These are phyloP conservation scores for Penicillium pancosmium DNA, from an alignment of 495 filamentous ascomycete genomes.

Conservation along the genomic window DNA sequence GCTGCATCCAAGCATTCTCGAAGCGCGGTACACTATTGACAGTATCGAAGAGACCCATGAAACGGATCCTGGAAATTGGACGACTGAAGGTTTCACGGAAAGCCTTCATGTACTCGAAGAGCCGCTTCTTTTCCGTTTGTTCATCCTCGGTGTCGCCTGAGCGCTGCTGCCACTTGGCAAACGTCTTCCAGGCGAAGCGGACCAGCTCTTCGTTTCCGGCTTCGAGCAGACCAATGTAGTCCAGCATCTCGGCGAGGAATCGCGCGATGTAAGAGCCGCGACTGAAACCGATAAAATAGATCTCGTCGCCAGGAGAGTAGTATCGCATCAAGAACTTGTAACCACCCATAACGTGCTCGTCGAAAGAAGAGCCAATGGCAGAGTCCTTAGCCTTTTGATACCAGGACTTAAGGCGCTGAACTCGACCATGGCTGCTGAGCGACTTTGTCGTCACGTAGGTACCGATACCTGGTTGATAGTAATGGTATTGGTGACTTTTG, in stretches of 20 bases:
- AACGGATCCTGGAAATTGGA: constrained; percentile 68
- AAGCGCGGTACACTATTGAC: constrained; percentile 85
- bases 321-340: constrained; percentile 91
- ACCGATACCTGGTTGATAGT: constrained; percentile 71
- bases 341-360: constrained; percentile 79
- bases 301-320: constrained; percentile 78
- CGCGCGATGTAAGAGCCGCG: constrained; percentile 86
- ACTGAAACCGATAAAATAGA: constrained; percentile 82
- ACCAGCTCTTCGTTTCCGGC: constrained; percentile 89
- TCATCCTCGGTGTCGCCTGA: constrained; percentile 57
- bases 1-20: constrained; percentile 83
- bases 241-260: constrained; percentile 85
- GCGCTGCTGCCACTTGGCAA: constrained; percentile 80
- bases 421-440: constrained; percentile 64
- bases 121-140: constrained; percentile 61
- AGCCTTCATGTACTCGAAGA: constrained; percentile 77
- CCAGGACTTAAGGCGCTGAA: constrained; percentile 70
- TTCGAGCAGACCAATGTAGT: constrained; percentile 76
- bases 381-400: constrained; percentile 84
- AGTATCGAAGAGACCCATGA: constrained; percentile 52
- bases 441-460: constrained; percentile 75
- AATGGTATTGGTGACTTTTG: constrained; percentile 49
- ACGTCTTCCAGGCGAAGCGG: constrained; percentile 85
- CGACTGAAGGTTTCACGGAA: constrained; percentile 86
- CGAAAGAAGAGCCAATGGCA: constrained; percentile 81